Conservation (phyloP, 2,329 filamentous ascomycete species). For the Ceratocystis cubensis region DNA sequence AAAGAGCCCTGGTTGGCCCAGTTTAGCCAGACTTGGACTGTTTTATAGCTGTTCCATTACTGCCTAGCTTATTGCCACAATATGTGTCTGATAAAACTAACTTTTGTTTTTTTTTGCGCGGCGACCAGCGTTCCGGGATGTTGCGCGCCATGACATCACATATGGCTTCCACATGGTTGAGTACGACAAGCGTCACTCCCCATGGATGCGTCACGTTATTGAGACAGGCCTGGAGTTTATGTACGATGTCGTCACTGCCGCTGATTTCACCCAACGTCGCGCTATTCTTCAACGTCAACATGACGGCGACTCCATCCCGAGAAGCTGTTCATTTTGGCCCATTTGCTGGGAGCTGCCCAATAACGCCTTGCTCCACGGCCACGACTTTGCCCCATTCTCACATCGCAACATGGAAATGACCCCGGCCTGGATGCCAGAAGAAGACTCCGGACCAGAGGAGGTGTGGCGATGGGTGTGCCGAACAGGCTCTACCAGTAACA, state of each 20-base stretch:
- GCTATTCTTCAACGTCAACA: slow-evolving; percentile 15
- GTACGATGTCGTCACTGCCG: slow-evolving; percentile 9
- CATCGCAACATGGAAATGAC: neutral
- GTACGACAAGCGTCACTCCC: slow-evolving; percentile 17
- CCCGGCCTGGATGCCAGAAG: neutral
- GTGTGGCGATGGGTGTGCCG: slow-evolving; percentile 18
- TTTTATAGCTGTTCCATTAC: neutral
- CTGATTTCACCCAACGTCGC: slow-evolving; percentile 1
- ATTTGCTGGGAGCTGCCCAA: neutral
- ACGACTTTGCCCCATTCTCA: slow-evolving; percentile 19
- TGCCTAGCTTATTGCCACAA: neutral
- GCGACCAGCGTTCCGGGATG: slow-evolving; percentile 17
- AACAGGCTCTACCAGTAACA: neutral
- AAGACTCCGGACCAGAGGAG: slow-evolving; percentile 12
- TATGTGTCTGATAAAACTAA: slow-evolving; percentile 7
- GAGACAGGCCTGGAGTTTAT: slow-evolving; percentile 19
- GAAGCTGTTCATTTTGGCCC: slow-evolving; percentile 16
- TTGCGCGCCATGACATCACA: slow-evolving; percentile 20
- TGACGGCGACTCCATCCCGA: slow-evolving; percentile 11
- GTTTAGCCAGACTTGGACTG: neutral
- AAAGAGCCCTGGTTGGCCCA: neutral
- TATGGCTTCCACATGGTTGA: slow-evolving; percentile 18
- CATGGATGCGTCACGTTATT: slow-evolving; percentile 16
- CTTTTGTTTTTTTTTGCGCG: neutral
- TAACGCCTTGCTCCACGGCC: slow-evolving; percentile 9